A percentile compares a stretch with the other conserved stretches of the same genome.
phyloP scores from a whole-genome alignment of 805 yeast species.

The Pichia membranifaciens region DNA sequence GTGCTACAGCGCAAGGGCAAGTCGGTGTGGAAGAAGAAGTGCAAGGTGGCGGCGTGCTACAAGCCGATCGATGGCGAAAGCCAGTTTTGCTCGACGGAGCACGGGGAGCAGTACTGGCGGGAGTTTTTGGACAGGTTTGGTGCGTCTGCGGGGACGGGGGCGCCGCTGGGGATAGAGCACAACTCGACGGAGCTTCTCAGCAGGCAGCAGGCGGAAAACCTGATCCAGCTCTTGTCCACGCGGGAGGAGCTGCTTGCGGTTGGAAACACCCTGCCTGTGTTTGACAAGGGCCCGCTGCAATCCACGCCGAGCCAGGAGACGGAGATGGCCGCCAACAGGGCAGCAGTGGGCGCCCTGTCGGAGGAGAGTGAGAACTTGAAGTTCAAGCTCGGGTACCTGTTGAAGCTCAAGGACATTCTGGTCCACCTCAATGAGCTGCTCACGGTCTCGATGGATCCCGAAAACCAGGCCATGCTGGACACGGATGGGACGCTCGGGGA shows the following conservation, averaged over 20 bases:
- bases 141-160: no score
- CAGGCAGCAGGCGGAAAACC: slow-evolving; percentile 1
- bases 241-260: slow-evolving; percentile 23
- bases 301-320: slow-evolving; percentile 7
- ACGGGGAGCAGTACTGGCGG: slow-evolving; percentile 49
- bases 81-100: slow-evolving; percentile 71
- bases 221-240: slow-evolving; percentile 16
- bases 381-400: slow-evolving; percentile 23
- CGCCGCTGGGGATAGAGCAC: neutral
- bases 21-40: slow-evolving; percentile 71
- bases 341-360: slow-evolving; percentile 17
- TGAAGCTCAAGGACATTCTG: slow-evolving; percentile 32
- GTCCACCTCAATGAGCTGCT: slow-evolving; percentile 34
- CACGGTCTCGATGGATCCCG: slow-evolving; percentile 12
- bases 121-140: slow-evolving; percentile 22
- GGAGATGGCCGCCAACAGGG: slow-evolving; percentile 21
- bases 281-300: slow-evolving; percentile 18
- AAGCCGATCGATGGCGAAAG: slow-evolving; percentile 46
- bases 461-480: neutral
- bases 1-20: slow-evolving; percentile 38
- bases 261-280: slow-evolving; percentile 40
- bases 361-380: slow-evolving; percentile 12
- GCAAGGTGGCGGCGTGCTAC: slow-evolving; percentile 55
- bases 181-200: neutral
- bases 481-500: slow-evolving; percentile 5